These are phyloP conservation scores for Trichosanthes truncata DNA, from an alignment of 306 rosid genomes.

Conservation along the genomic window DNA sequence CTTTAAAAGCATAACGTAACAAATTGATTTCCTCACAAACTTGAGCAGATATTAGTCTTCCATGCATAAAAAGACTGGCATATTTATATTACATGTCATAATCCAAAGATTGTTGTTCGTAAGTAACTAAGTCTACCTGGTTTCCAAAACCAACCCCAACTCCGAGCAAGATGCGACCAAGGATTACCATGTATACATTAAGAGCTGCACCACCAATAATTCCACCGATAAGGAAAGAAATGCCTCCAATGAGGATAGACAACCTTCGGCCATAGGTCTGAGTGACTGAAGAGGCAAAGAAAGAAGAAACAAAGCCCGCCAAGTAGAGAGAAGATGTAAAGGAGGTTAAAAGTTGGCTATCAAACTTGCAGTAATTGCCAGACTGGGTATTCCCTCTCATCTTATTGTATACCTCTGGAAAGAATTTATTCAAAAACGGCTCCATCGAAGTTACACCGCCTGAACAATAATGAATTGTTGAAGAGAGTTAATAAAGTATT, in stretches of 20 bases:
- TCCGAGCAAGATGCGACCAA: no score
- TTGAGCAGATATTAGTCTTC: not conserved
- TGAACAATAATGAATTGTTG: not conserved
- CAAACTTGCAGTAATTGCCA: conserved; percentile 58
- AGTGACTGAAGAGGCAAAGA: conserved; percentile 47
- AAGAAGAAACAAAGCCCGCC: conserved; percentile 57
- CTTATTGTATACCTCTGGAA: conserved; percentile 35
- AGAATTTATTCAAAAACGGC: conserved; percentile 54
- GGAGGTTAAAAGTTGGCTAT: conserved; percentile 49
- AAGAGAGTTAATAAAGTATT: not conserved
- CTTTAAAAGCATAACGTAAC: no score
- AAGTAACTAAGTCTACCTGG: conserved; percentile 32
- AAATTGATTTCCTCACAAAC: not conserved
- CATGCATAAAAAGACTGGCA: not conserved
- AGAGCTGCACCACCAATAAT: conserved; percentile 56
- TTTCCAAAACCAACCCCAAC: conserved; percentile 66
- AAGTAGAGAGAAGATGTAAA: conserved; percentile 69
- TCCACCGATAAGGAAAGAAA: conserved; percentile 49
- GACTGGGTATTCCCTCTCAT: conserved; percentile 34
- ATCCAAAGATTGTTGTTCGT: not conserved
- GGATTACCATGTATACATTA: conserved; percentile 50
- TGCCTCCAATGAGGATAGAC: conserved; percentile 53
- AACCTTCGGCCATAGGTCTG: conserved; percentile 53
- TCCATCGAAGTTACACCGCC: conserved; percentile 70
- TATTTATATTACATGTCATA: not conserved